Percentiles rank a stretch among this genome's conserved stretches.
Conservation (phyloP, 768 basidiomycete genomes). For the Brasilioporus rufonigricans region DNA sequence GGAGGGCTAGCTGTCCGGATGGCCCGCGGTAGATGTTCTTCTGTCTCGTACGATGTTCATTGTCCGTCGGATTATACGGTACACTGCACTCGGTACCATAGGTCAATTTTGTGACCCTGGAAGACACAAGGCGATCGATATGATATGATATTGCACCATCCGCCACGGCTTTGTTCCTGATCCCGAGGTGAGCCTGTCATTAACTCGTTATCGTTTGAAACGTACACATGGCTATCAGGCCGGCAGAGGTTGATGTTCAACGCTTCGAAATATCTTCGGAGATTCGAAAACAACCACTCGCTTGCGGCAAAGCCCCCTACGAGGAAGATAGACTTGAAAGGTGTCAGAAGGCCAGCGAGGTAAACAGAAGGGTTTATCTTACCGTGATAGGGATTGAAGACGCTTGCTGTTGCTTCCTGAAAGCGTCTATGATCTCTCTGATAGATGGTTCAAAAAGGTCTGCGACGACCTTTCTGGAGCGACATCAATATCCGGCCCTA, state of each 20-base stretch:
- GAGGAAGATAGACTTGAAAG: slow-evolving; percentile 40
- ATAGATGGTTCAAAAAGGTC: slow-evolving; percentile 45
- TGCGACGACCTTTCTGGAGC: slow-evolving; percentile 36
- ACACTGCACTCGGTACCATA: slow-evolving; percentile 45
- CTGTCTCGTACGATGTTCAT: slow-evolving; percentile 41
- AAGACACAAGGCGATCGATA: slow-evolving; percentile 48
- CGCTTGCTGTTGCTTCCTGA: slow-evolving; percentile 31
- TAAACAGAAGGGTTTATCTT: slow-evolving; percentile 1
- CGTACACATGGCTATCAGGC: slow-evolving; percentile 55
- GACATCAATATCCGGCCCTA: background rate
- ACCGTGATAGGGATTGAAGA: slow-evolving; percentile 35
- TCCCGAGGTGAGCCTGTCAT: slow-evolving; percentile 9
- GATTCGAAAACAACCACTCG: slow-evolving; percentile 44
- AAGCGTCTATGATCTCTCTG: slow-evolving; percentile 34
- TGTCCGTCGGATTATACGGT: slow-evolving; percentile 33
- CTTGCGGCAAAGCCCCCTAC: slow-evolving; percentile 55
- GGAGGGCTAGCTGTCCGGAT: slow-evolving; percentile 39
- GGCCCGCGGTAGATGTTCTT: slow-evolving; percentile 33
- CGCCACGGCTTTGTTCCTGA: slow-evolving; percentile 50
- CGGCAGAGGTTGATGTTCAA: slow-evolving; percentile 43
- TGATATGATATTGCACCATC: slow-evolving; percentile 46
- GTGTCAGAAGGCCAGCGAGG: background rate
- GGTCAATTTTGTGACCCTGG: slow-evolving; percentile 45
- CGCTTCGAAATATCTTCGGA: slow-evolving; percentile 38
- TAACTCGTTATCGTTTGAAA: background rate